Evolutionary conservation across 805 yeast genomes (phyloP), one percentile per base, ranked within the genome.

Genomic region (Wickerhamomyces sydowiorum): DNA sequence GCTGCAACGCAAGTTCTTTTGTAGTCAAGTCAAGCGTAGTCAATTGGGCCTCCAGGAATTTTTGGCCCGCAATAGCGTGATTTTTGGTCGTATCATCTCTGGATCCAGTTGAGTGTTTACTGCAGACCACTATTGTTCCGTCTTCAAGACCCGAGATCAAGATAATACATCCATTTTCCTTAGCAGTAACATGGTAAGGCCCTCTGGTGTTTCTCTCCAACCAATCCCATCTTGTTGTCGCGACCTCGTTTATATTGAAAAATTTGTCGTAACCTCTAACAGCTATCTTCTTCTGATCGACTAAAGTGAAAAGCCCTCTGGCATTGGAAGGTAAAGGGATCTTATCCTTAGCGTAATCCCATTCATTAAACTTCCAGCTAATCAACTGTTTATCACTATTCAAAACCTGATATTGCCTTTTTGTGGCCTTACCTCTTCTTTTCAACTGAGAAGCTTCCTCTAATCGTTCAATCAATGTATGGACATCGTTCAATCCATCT

Each of bases 191-290:
- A 17, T 74, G 76, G 59, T 83, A 93, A 0, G 97, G 96, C 0
- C 96, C 96, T 5, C 32, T 25, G 0, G 93, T 82, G 25, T 67
- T 52, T 1, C 49, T 37, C n/a, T 54, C 51, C 5, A 89, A 56
- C 50, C 58, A 54, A 0, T 61, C 63, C 68, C 78, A 70, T 44
- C 67, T 72, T 0, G 95, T 82, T 6, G 48, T 48, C 0, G 63
- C 49, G 2, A 74, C 70, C 59, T 93, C 99, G 47, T 70, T 76
- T 4, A 88, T 67, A 56, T 86, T 91, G 73, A 88, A 93, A 62
- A 93, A 93, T 64, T 93, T 93, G 62, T 93, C 93, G 59, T 93
- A 93, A 0, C 99, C 99, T 51, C 99, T 68, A 2, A 82, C 80
- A 2, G 78, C 79, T 19, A 93, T 83, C 24, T 47, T 51, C 7